Conservation (phyloP, 371 early-diverging fungal species). For the Mucor indicus region DNA sequence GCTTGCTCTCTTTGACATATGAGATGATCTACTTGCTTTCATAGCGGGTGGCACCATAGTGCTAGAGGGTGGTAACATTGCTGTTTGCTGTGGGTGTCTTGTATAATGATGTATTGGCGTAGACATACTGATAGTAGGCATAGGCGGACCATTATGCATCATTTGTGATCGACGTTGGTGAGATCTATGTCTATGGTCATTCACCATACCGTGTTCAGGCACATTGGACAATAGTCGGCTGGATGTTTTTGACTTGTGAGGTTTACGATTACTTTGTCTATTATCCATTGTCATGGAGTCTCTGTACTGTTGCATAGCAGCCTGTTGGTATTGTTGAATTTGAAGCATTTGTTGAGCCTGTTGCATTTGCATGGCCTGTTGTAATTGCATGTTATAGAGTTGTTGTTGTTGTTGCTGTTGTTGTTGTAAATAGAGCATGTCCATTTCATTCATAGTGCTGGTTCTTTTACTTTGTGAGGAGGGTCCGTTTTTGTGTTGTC, state of each 20-base stretch:
- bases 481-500: too few species aligned
- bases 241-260: constrained; percentile 33
- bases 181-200: constrained; percentile 6
- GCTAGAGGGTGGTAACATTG: too few species aligned
- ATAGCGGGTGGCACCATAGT: too few species aligned
- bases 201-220: constrained; percentile 30
- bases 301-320: constrained; percentile 1
- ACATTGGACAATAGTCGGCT: constrained; percentile 32
- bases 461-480: constrained; percentile 19
- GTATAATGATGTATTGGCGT: constrained; percentile 14
- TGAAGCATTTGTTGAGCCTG: constrained; percentile 32
- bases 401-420: constrained; percentile 27
- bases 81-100: too few species aligned
- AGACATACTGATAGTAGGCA: constrained; percentile 18
- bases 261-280: constrained; percentile 31
- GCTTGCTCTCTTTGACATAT: too few species aligned
- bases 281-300: constrained; percentile 19
- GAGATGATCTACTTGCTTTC: too few species aligned
- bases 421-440: constrained; percentile 25
- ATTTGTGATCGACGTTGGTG: constrained; percentile 6
- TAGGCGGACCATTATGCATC: constrained; percentile 12
- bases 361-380: constrained; percentile 30
- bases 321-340: constrained; percentile 19
- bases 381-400: constrained; percentile 20
- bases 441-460: constrained; percentile 35